These are phyloP conservation scores for Paxillus involutus DNA, from an alignment of 768 basidiomycete species.

Conservation along the genomic window DNA sequence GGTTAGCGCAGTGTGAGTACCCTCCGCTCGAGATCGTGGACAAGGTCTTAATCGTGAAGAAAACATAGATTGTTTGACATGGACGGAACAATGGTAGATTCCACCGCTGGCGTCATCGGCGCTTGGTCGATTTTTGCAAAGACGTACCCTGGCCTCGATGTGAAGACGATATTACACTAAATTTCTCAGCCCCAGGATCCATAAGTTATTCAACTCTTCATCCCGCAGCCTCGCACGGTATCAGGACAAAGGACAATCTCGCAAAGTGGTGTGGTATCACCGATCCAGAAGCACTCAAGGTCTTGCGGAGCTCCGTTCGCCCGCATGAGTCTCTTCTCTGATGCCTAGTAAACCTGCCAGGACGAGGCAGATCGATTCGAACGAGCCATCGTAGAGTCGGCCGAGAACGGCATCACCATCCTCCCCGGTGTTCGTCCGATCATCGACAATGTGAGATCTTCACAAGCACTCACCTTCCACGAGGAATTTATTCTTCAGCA, in stretches of 20 bases:
- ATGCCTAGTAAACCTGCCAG: slow-evolving; percentile 34
- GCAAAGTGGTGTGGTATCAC: slow-evolving; percentile 66
- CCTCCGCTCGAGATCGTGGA: not conserved
- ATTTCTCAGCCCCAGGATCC: slow-evolving; percentile 18
- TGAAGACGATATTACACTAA: slow-evolving; percentile 58
- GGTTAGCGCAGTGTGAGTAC: slow-evolving; percentile 41
- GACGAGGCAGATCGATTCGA: slow-evolving; percentile 79
- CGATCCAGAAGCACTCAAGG: slow-evolving; percentile 70
- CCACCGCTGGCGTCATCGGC: slow-evolving; percentile 76
- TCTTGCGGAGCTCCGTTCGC: slow-evolving; percentile 25
- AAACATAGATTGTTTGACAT: slow-evolving; percentile 68
- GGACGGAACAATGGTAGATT: slow-evolving; percentile 84
- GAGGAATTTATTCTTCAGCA: slow-evolving; percentile 5
- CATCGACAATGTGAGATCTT: slow-evolving; percentile 49
- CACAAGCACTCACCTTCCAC: not conserved
- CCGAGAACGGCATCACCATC: slow-evolving; percentile 59
- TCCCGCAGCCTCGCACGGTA: slow-evolving; percentile 69
- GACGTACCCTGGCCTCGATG: slow-evolving; percentile 66
- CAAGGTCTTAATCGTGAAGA: not conserved
- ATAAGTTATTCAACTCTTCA: not conserved
- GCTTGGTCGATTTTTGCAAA: slow-evolving; percentile 80
- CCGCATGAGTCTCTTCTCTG: not conserved
- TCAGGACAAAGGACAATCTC: slow-evolving; percentile 83
- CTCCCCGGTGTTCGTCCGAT: slow-evolving; percentile 71
- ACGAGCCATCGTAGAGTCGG: slow-evolving; percentile 66